Conservation (phyloP, 768 basidiomycete genomes). For the Tylopilus subfusipes region DNA sequence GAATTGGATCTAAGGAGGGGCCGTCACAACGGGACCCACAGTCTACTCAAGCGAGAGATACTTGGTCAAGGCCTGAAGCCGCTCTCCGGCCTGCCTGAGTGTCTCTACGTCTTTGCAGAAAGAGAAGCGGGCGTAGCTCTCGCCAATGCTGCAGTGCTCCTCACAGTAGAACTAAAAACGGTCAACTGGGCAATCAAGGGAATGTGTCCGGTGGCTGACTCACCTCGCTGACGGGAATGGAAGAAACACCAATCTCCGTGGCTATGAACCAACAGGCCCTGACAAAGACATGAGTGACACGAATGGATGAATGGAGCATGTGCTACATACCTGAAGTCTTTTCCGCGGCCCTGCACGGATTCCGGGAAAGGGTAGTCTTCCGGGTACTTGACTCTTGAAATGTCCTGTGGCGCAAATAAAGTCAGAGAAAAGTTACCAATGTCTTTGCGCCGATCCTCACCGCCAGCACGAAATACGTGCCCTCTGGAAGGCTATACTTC, state of each 20-base stretch:
- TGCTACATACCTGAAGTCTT: conserved; percentile 72
- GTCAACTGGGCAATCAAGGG: conserved; percentile 4
- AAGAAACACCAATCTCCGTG: conserved; percentile 83
- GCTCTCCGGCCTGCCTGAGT: conserved; percentile 73
- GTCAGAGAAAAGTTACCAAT: neutral
- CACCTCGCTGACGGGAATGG: conserved; percentile 95
- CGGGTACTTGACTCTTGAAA: conserved; percentile 74
- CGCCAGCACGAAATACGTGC: conserved; percentile 86
- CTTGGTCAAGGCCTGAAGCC: conserved; percentile 71
- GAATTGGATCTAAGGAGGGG: neutral
- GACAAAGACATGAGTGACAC: conserved; percentile 11
- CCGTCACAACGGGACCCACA: neutral
- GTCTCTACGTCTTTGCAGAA: conserved; percentile 96
- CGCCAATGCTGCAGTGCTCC: conserved; percentile 82
- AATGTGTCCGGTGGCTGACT: conserved; percentile 15
- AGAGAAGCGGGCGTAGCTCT: conserved; percentile 83
- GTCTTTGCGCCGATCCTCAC: conserved; percentile 40
- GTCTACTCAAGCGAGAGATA: conserved; percentile 39
- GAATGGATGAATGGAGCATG: neutral
- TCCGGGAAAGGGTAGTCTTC: conserved; percentile 80
- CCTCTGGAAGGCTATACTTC: conserved; percentile 84
- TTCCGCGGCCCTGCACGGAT: conserved; percentile 71
- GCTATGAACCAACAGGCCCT: conserved; percentile 97
- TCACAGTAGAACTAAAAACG: conserved; percentile 79
- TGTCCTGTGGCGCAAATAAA: conserved; percentile 49